Evolutionary conservation across 371 early-diverging fungal genomes (phyloP).

Genomic region (Lichtheimia ornata): DNA sequence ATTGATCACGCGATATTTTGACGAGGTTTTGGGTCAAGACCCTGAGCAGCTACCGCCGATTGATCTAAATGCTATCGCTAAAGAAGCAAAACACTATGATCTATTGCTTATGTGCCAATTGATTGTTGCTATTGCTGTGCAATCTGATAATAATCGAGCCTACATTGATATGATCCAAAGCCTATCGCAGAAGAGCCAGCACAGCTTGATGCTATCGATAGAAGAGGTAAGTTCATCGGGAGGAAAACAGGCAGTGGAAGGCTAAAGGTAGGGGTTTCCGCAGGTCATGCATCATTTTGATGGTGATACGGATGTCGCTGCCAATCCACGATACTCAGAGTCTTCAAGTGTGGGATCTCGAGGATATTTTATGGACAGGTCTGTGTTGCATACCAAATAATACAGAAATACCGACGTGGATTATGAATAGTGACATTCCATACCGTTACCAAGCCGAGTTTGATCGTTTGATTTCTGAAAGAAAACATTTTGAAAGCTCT

Average conservation of each 20-base stretch:
- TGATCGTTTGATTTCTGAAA: constrained; percentile 47
- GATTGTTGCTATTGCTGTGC: constrained; percentile 87
- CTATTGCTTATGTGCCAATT: constrained; percentile 77
- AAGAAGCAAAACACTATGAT: constrained; percentile 74
- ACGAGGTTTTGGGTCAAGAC: constrained; percentile 78
- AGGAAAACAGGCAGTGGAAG: background rate
- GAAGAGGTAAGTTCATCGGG: constrained; percentile 57
- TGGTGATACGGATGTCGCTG: constrained; percentile 27
- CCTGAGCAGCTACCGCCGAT: constrained; percentile 55
- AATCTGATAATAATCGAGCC: constrained; percentile 78
- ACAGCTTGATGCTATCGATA: constrained; percentile 88
- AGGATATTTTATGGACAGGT: constrained; percentile 27
- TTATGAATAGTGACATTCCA: constrained; percentile 32
- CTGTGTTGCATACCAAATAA: background rate
- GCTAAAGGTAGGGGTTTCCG: background rate
- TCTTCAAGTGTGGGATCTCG: constrained; percentile 25
- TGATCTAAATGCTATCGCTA: constrained; percentile 83
- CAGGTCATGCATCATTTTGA: constrained; percentile 50
- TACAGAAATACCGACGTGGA: background rate
- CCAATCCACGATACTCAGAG: constrained; percentile 35
- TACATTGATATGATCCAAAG: constrained; percentile 89
- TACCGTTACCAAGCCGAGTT: constrained; percentile 44
- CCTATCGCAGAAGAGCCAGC: constrained; percentile 78
- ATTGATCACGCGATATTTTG: constrained; percentile 82
- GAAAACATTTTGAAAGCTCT: constrained; percentile 57